Conservation (phyloP, 148 eudicot species). For the Selenicereus undatus region DNA sequence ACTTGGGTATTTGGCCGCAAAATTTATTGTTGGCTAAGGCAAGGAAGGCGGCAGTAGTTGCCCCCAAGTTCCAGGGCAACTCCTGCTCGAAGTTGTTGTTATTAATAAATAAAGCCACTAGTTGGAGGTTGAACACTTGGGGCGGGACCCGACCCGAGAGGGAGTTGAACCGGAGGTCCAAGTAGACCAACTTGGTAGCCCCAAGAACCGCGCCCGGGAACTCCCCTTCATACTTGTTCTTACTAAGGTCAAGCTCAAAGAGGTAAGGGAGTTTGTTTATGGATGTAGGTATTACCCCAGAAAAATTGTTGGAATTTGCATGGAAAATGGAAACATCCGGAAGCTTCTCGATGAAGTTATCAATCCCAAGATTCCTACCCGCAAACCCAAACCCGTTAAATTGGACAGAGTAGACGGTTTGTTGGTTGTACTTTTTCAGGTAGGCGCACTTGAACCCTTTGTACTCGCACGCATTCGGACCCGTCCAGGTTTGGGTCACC, state of each 20-base stretch:
- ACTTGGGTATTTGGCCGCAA: conserved; percentile 37
- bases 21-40: conserved; percentile 46
- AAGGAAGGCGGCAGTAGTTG: conserved; percentile 30
- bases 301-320: conserved; percentile 36
- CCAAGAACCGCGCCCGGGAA: conserved; percentile 35
- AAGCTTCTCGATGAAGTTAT: conserved; percentile 15
- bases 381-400: conserved; percentile 27
- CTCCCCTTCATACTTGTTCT: conserved; percentile 29
- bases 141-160: conserved; percentile 38
- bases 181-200: conserved; percentile 26
- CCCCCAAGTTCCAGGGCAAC: conserved; percentile 33
- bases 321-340: conserved; percentile 36
- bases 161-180: conserved; percentile 41
- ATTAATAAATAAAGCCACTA: conserved; percentile 46
- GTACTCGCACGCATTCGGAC: conserved; percentile 24
- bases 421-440: neutral
- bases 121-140: conserved; percentile 26
- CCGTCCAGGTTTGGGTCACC: conserved; percentile 21
- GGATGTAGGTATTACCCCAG: conserved; percentile 22
- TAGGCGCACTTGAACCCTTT: conserved; percentile 28
- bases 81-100: conserved; percentile 32
- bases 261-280: conserved; percentile 23
- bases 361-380: conserved; percentile 21
- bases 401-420: conserved; percentile 6
- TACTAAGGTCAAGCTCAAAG: conserved; percentile 50